Conservation (phyloP, 306 rosid genomes). For the Sophora flavescens region DNA sequence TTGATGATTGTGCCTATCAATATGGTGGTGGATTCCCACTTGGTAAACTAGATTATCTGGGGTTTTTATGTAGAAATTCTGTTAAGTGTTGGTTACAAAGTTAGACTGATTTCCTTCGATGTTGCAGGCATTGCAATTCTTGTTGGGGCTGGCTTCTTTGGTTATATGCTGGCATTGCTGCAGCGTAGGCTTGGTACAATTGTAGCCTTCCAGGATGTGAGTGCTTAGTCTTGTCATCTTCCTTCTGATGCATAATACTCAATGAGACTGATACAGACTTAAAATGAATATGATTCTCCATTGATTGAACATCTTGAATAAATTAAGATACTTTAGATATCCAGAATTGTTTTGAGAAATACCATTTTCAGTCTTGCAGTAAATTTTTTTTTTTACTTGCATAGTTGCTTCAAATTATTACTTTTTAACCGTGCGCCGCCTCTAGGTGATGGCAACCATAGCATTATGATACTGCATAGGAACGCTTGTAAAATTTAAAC, state of each 20-base stretch:
- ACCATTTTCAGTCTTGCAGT: constrained; percentile 1
- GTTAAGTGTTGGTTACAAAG: constrained; percentile 24
- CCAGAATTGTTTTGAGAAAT: constrained; percentile 11
- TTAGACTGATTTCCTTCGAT: constrained; percentile 38
- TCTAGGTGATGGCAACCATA: constrained; percentile 7
- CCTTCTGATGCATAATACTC: constrained; percentile 34
- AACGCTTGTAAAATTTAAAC: not conserved
- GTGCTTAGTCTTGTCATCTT: constrained; percentile 48
- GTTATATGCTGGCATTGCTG: constrained; percentile 89
- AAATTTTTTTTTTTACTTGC: too few relatives aligned
- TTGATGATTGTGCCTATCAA: constrained; percentile 94
- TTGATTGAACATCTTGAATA: not conserved
- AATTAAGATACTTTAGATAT: constrained; percentile 27
- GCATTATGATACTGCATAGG: constrained; percentile 9
- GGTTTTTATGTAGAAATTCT: constrained; percentile 21
- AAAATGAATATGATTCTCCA: constrained; percentile 21
- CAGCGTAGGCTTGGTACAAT: constrained; percentile 78
- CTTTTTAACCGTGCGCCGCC: not conserved
- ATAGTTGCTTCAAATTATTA: constrained; percentile 30
- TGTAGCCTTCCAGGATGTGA: constrained; percentile 73
- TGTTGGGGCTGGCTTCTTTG: constrained; percentile 87
- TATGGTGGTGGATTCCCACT: constrained; percentile 90
- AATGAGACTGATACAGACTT: constrained; percentile 3
- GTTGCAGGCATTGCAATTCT: constrained; percentile 80
- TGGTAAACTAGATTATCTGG: constrained; percentile 57